Conservation (phyloP, 305 asterid species). For the Striga hermonthica region DNA sequence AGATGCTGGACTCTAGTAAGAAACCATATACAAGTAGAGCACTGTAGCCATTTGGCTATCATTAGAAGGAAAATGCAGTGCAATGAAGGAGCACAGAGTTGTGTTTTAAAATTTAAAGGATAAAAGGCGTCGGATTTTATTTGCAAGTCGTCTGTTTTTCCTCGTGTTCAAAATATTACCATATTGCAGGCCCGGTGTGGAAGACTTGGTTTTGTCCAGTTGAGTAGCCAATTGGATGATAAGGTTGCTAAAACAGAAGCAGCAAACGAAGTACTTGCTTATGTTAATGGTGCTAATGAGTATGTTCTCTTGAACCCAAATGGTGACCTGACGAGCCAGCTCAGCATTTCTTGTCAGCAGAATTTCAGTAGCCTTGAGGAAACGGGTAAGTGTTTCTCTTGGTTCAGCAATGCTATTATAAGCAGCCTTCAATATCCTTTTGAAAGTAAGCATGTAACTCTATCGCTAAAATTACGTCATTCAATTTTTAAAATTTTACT, state of each 20-base stretch:
- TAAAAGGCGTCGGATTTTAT: not conserved
- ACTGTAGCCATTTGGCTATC: not conserved
- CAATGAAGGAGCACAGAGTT: conserved; percentile 10
- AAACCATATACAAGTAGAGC: not conserved
- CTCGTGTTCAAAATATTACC: not conserved
- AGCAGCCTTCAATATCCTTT: not conserved
- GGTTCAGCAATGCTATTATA: not conserved
- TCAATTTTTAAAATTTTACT: no score
- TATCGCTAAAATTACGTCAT: no score
- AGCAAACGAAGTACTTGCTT: conserved; percentile 48
- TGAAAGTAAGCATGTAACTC: no score
- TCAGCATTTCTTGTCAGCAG: conserved; percentile 36
- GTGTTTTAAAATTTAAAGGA: not conserved
- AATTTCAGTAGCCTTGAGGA: conserved; percentile 43
- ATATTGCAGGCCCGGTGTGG: conserved; percentile 70
- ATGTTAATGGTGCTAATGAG: conserved; percentile 54
- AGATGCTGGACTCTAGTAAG: not conserved
- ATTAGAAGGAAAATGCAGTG: not conserved
- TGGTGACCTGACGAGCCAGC: conserved; percentile 35
- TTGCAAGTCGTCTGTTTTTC: not conserved
- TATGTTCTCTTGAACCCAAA: conserved; percentile 65
- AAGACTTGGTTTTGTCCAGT: conserved; percentile 49
- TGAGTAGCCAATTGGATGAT: conserved; percentile 36
- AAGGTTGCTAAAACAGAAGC: conserved; percentile 34
- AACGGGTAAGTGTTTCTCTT: conserved; percentile 44